Evolutionary conservation across 176 grass and related monocot species (phyloP), one percentile per base, ranked within the genome.

Genomic region (Poa annua): DNA sequence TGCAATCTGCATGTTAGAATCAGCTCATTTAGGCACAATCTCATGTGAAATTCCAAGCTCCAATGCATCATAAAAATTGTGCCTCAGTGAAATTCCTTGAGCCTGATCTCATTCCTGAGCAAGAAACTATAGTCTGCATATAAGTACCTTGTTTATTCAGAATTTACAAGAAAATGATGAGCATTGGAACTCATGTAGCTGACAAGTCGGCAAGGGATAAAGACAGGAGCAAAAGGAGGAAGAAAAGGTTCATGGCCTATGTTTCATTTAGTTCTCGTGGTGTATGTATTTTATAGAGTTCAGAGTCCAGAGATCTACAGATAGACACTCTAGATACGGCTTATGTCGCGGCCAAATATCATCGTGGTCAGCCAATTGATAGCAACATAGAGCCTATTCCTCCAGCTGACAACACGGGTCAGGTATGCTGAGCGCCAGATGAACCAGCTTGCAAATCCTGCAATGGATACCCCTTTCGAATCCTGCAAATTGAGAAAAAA

Each of bases 341-440:
- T 99, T 65, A 93, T 94, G 64, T 99, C 96, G 6, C 96, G 87
- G 10, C 96, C 96, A 82, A 99, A 96, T 38, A 99, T 75, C 21
- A 96, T 11, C 12, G 96, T 99, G 63, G 96, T 99, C 24, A 96
- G 89, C 96, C 96, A 99, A 71, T 99, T 99, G 69, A 96, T 91
- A 41, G 89, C 89, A 53, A 99, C 96, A 62, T 99, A 99, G 35
- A 99, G 67, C 75, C 96, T 93, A 77, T 99, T 99, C 77, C 96
- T 95, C 96, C 96, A 99, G 79, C 96, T 96, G 62, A 96, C 21
- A 59, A 99, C 93, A 77, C 96, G 91, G 35, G 96, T 99, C 48
- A 99, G 73, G 78, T 99, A 99, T 0, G 93, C 96, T 10, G 93
- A 93, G 55, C 96, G 88, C 96, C 96, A 99, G 80, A 99, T 88